These are phyloP conservation scores for Bipolaris cookei DNA, from an alignment of 2,329 filamentous ascomycete species.

Conservation along the genomic window DNA sequence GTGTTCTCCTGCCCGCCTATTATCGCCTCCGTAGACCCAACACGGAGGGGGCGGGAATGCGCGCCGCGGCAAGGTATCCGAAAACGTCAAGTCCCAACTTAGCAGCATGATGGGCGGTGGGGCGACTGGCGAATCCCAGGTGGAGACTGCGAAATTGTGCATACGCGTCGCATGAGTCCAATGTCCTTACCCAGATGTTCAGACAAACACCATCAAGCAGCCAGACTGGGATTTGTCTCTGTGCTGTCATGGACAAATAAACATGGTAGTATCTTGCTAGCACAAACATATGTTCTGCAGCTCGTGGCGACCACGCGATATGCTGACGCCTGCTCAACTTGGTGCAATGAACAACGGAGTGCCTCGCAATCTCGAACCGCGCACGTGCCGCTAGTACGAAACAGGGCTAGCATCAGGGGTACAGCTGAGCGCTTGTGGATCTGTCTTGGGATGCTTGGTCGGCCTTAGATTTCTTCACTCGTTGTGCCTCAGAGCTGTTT, in stretches of 20 bases:
- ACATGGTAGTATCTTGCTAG: neutral
- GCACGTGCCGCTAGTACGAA: slow-evolving; percentile 24
- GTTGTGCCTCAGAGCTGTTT: slow-evolving; percentile 44
- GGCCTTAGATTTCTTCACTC: slow-evolving; percentile 39
- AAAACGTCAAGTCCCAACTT: slow-evolving; percentile 18
- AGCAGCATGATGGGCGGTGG: slow-evolving; percentile 25
- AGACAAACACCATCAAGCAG: neutral
- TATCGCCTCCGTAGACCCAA: neutral
- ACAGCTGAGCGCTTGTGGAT: slow-evolving; percentile 27
- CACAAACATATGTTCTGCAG: neutral
- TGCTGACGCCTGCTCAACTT: neutral
- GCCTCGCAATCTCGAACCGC: slow-evolving; percentile 1
- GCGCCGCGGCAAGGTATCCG: slow-evolving; percentile 14
- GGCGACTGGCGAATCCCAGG: slow-evolving; percentile 18
- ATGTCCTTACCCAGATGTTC: neutral
- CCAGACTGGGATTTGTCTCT: too few species aligned
- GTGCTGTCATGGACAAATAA: neutral
- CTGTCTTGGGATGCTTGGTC: slow-evolving; percentile 35
- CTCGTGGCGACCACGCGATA: neutral
- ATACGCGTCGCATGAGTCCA: slow-evolving; percentile 22
- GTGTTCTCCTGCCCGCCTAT: neutral
- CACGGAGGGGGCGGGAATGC: slow-evolving; percentile 6
- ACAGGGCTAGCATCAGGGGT: slow-evolving; percentile 37
- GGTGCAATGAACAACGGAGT: neutral
- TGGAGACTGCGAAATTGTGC: slow-evolving; percentile 24